Conservation (phyloP, 805 yeast genomes). For the Allodekkera sacchari region DNA sequence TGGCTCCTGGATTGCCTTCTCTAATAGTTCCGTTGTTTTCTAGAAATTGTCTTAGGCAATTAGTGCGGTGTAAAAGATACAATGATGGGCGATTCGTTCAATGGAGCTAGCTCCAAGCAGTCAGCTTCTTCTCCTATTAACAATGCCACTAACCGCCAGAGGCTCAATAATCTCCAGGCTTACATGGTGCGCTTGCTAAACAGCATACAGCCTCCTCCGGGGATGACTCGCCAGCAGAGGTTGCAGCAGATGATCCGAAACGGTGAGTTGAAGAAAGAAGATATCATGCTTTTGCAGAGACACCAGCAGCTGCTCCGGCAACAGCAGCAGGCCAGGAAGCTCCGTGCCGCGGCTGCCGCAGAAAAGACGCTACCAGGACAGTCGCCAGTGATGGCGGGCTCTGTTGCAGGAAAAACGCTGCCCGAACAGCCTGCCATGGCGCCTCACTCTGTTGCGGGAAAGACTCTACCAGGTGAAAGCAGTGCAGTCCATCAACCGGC, state of each 20-base stretch:
- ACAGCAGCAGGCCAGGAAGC: slow-evolving; percentile 19
- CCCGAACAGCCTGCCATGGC: not conserved
- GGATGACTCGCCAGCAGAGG: slow-evolving; percentile 25
- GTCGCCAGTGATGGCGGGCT: no score
- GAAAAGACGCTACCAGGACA: no score
- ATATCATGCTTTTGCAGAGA: slow-evolving; percentile 22
- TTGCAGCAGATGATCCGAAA: slow-evolving; percentile 23
- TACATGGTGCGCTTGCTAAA: slow-evolving; percentile 21
- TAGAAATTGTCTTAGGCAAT: no score
- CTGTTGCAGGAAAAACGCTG: slow-evolving; percentile 2
- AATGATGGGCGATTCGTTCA: slow-evolving; percentile 9
- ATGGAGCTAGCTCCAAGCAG: slow-evolving; percentile 4
- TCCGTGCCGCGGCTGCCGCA: slow-evolving; percentile 8
- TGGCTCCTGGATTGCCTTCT: no score
- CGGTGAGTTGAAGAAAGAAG: slow-evolving; percentile 24
- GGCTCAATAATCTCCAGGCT: slow-evolving; percentile 11
- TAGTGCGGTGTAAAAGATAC: no score
- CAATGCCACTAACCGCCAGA: slow-evolving; percentile 1
- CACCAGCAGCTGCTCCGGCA: slow-evolving; percentile 26
- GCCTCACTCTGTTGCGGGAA: slow-evolving; percentile 6
- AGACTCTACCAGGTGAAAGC: slow-evolving; percentile 8
- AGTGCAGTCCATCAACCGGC: no score
- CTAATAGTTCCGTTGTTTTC: no score
- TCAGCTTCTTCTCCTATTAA: slow-evolving; percentile 1
- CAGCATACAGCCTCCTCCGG: slow-evolving; percentile 26